Evolutionary conservation across 2,329 filamentous ascomycete species (phyloP).

Genomic region (Neofusicoccum sp.): DNA sequence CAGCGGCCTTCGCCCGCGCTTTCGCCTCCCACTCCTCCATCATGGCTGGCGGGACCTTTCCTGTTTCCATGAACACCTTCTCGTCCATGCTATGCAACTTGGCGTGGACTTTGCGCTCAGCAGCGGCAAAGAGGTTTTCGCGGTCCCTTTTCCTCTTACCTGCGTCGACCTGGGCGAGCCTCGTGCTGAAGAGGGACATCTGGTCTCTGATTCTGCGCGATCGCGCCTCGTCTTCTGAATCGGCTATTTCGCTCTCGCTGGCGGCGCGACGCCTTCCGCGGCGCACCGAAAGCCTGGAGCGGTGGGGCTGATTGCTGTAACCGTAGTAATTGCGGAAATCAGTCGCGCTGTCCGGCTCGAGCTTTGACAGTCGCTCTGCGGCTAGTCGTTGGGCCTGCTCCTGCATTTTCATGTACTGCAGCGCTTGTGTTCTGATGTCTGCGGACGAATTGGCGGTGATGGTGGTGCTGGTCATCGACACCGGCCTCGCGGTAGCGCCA

Average conservation of each 20-base stretch:
- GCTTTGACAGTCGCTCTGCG: slow-evolving; percentile 77
- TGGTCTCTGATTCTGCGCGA: slow-evolving; percentile 75
- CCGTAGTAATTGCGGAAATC: slow-evolving; percentile 80
- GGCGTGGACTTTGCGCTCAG: slow-evolving; percentile 82
- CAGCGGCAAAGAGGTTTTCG: slow-evolving; percentile 72
- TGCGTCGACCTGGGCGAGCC: slow-evolving; percentile 68
- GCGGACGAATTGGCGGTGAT: slow-evolving; percentile 27
- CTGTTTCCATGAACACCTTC: slow-evolving; percentile 74
- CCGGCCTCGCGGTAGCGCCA: slow-evolving; percentile 33
- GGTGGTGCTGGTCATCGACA: slow-evolving; percentile 32
- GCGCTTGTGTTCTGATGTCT: slow-evolving; percentile 57
- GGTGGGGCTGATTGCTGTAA: slow-evolving; percentile 51
- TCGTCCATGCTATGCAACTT: slow-evolving; percentile 81
- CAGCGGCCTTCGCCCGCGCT: slow-evolving; percentile 69
- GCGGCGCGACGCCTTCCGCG: slow-evolving; percentile 63
- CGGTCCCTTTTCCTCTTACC: slow-evolving; percentile 77
- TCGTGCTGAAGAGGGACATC: slow-evolving; percentile 75
- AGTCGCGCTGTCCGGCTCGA: slow-evolving; percentile 66
- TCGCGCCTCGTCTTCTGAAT: slow-evolving; percentile 64
- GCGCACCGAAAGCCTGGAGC: slow-evolving; percentile 54
- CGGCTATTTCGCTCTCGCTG: slow-evolving; percentile 61
- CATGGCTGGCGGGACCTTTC: slow-evolving; percentile 69
- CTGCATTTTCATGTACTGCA: slow-evolving; percentile 67
- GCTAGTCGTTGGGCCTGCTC: slow-evolving; percentile 86
- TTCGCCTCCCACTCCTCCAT: slow-evolving; percentile 78